phyloP scores from a whole-genome alignment of 2,329 filamentous ascomycete genomes.

The Teratosphaeria nubilosa region DNA sequence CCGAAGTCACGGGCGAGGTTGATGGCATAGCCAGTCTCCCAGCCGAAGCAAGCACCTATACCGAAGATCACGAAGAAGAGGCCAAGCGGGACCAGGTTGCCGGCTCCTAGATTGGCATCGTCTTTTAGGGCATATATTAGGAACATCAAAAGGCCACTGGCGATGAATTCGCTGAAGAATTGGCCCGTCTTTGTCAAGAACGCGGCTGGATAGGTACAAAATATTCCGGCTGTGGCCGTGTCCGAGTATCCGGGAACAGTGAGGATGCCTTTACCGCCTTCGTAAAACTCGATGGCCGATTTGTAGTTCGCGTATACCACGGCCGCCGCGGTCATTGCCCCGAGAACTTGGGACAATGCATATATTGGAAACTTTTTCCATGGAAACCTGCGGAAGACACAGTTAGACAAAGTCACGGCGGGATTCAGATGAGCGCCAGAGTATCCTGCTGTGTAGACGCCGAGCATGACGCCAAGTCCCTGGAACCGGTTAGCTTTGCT shows the following conservation, averaged over 20 bases:
- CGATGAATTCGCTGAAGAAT: slow-evolving; percentile 64
- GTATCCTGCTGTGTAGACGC: slow-evolving; percentile 33
- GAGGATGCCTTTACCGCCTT: slow-evolving; percentile 46
- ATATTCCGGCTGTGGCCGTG: slow-evolving; percentile 58
- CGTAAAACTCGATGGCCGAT: slow-evolving; percentile 24
- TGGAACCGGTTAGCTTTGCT: slow-evolving; percentile 5
- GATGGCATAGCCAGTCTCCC: slow-evolving; percentile 65
- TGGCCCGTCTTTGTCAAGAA: slow-evolving; percentile 57
- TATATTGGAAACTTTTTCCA: slow-evolving; percentile 59
- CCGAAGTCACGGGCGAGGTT: slow-evolving; percentile 65
- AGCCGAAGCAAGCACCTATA: slow-evolving; percentile 62
- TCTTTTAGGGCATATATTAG: slow-evolving; percentile 61
- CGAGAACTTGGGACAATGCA: slow-evolving; percentile 44
- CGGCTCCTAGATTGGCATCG: slow-evolving; percentile 46
- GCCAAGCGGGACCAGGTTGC: slow-evolving; percentile 29
- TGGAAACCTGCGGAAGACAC: slow-evolving; percentile 56
- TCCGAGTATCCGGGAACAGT: slow-evolving; percentile 45
- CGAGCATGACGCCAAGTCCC: slow-evolving; percentile 58
- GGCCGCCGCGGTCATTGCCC: slow-evolving; percentile 49
- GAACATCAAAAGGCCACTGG: slow-evolving; percentile 58
- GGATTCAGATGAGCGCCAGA: slow-evolving; percentile 29
- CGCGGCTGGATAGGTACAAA: slow-evolving; percentile 58
- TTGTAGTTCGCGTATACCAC: slow-evolving; percentile 36
- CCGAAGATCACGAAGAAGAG: slow-evolving; percentile 54
- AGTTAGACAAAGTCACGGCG: slow-evolving; percentile 46